Percentiles rank a stretch among this genome's conserved stretches.
Evolutionary conservation across 176 grass and related monocot species (phyloP).

Genomic region (Tillandsia fasciculata): DNA sequence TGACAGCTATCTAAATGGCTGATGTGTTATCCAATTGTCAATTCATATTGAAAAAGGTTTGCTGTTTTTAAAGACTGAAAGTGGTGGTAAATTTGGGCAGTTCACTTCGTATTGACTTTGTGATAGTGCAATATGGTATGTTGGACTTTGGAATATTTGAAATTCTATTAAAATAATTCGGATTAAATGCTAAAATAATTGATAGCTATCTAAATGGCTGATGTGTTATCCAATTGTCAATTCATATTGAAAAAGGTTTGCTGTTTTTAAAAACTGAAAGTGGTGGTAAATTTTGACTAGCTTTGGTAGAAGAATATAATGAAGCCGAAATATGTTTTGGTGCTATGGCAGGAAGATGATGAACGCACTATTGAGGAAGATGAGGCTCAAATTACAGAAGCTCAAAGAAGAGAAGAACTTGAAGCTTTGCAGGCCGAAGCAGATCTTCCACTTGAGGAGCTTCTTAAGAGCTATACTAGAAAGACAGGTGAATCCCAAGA

Average conservation of each 20-base stretch:
- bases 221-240: constrained; percentile 7
- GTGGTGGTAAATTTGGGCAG: too few relatives aligned
- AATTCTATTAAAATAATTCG: too few relatives aligned
- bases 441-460: constrained; percentile 69
- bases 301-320: constrained; percentile 1
- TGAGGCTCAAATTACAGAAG: constrained; percentile 85
- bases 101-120: too few relatives aligned
- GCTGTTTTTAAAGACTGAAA: too few relatives aligned
- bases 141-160: too few relatives aligned
- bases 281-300: neutral
- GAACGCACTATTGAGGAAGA: constrained; percentile 77
- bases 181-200: too few relatives aligned
- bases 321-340: neutral
- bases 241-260: neutral
- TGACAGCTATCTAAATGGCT: too few relatives aligned
- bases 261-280: constrained; percentile 15
- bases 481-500: neutral
- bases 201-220: too few relatives aligned
- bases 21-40: too few relatives aligned
- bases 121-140: too few relatives aligned
- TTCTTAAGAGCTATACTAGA: constrained; percentile 42
- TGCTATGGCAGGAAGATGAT: constrained; percentile 73
- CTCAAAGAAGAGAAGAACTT: constrained; percentile 73
- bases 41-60: too few relatives aligned
- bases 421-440: constrained; percentile 79